phyloP scores from a whole-genome alignment of 2,329 filamentous ascomycete species.

The Penicillium glabrum region DNA sequence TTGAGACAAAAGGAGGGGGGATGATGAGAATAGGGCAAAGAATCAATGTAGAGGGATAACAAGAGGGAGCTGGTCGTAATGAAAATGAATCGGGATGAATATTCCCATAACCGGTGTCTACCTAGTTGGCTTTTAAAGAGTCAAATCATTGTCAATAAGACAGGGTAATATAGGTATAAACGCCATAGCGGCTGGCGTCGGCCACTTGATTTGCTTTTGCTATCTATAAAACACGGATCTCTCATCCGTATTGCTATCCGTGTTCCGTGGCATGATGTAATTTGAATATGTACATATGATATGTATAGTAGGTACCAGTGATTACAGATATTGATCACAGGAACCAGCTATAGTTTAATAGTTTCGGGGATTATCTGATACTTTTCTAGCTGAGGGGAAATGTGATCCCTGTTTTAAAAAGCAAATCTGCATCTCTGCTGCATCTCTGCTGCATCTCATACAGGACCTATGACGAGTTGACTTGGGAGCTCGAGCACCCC shows the following conservation, averaged over 20 bases:
- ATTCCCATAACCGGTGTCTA: not conserved
- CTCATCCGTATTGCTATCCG: conserved; percentile 17
- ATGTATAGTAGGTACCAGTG: not conserved
- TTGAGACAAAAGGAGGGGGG: not conserved
- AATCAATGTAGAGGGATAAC: not conserved
- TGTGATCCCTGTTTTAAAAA: not conserved
- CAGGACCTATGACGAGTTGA: not conserved
- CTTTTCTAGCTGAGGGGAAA: not conserved
- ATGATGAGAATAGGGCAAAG: not conserved
- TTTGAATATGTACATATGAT: not conserved
- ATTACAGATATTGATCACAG: not conserved
- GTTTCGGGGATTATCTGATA: not conserved
- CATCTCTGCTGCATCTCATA: not conserved
- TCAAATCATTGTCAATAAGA: not conserved
- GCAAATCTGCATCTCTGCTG: not conserved
- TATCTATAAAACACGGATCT: conserved; percentile 23
- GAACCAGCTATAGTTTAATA: not conserved
- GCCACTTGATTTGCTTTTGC: conserved; percentile 3
- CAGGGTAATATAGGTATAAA: not conserved
- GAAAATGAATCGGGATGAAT: not conserved
- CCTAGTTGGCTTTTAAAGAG: not conserved
- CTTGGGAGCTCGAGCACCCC: not conserved
- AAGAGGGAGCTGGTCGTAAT: not conserved
- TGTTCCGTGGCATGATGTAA: conserved; percentile 5
- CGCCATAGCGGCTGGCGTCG: conserved; percentile 16